Conservation (phyloP, 345 rosid genomes). For the Clarkia xantiana region DNA sequence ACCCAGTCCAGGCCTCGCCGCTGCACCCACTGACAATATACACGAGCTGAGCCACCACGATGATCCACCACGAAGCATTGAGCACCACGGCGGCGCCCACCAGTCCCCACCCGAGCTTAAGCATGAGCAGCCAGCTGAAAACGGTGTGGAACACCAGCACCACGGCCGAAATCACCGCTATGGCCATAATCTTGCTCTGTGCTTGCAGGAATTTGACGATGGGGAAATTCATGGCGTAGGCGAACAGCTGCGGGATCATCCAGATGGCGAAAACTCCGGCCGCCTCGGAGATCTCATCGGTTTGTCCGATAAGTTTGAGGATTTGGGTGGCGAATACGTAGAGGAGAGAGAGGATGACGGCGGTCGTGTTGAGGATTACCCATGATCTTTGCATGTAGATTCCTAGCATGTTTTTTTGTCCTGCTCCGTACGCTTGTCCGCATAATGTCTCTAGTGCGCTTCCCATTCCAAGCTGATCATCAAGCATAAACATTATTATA, state of each 20-base stretch:
- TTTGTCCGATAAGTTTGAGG: constrained; percentile 50
- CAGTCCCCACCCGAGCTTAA: constrained; percentile 22
- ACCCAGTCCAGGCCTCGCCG: constrained; percentile 30
- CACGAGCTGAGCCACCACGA: constrained; percentile 24
- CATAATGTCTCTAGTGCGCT: constrained; percentile 87
- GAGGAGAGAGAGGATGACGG: constrained; percentile 38
- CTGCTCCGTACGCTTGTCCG: constrained; percentile 90
- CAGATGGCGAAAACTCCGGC: constrained; percentile 52
- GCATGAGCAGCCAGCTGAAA: constrained; percentile 47
- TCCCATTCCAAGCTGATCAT: constrained; percentile 92
- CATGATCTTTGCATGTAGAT: constrained; percentile 79
- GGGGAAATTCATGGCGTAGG: constrained; percentile 62
- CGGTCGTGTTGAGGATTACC: constrained; percentile 33
- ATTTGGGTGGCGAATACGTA: constrained; percentile 48
- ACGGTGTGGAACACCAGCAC: constrained; percentile 38
- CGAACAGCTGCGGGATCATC: constrained; percentile 81
- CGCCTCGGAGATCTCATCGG: constrained; percentile 33
- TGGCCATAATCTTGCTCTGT: constrained; percentile 74
- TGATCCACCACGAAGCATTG: constrained; percentile 21
- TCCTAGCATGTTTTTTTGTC: constrained; percentile 70
- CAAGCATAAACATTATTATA: no score
- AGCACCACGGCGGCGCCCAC: constrained; percentile 24
- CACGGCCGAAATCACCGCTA: constrained; percentile 45
- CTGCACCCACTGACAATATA: constrained; percentile 56
- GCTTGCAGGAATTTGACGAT: constrained; percentile 66